Evolutionary conservation across 1,284 basidiomycete species (phyloP).

Genomic region (Cronartium quercuum): DNA sequence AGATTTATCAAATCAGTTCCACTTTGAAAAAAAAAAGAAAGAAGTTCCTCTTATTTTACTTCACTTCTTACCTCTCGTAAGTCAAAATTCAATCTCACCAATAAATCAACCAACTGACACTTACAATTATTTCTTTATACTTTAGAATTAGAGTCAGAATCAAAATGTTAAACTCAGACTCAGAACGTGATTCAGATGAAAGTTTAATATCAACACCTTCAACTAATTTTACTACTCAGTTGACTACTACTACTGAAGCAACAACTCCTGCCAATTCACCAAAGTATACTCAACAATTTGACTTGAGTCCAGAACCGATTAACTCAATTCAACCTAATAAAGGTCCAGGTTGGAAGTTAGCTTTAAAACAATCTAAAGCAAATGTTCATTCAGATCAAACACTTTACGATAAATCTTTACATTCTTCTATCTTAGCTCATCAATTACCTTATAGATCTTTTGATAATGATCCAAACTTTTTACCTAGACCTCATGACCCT

Average conservation of each 20-base stretch:
- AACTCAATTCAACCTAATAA: neutral
- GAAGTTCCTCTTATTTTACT: too few relatives aligned
- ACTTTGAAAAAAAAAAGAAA: too few relatives aligned
- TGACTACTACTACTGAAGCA: neutral
- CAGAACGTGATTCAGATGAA: too few relatives aligned
- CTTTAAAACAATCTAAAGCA: neutral
- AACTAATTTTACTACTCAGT: neutral
- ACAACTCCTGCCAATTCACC: neutral
- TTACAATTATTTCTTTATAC: too few relatives aligned
- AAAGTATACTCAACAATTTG: neutral
- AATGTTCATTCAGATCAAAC: neutral
- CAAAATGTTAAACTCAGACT: too few relatives aligned
- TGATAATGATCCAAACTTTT: neutral
- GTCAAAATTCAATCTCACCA: too few relatives aligned
- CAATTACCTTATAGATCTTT: slow-evolving; percentile 1
- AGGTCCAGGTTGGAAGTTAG: slow-evolving; percentile 1
- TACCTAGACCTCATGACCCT: slow-evolving; percentile 39
- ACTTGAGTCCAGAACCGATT: neutral
- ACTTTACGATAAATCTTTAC: neutral
- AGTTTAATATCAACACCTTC: too few relatives aligned
- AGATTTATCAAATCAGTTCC: too few relatives aligned
- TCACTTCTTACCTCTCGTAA: too few relatives aligned
- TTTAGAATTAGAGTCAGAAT: too few relatives aligned
- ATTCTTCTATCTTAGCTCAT: neutral
- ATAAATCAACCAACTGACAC: too few relatives aligned